Conservation (phyloP, 2,329 filamentous ascomycete species). For the Nemania sp. region DNA sequence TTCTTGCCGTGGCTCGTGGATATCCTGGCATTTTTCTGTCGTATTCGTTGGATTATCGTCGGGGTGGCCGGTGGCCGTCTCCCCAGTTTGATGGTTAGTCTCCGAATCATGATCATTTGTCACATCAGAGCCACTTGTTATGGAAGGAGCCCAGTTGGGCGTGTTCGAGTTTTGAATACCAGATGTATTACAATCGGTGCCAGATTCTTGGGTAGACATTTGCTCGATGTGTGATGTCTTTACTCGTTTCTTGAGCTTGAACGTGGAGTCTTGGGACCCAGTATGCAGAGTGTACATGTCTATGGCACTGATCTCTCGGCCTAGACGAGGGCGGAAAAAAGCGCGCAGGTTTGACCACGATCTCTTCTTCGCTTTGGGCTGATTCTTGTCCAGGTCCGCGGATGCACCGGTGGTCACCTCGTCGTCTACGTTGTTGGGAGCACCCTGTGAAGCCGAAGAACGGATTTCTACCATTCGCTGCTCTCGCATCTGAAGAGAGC, state of each 20-base stretch:
- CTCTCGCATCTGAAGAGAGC: slow-evolving; percentile 24
- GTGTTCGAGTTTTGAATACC: neutral
- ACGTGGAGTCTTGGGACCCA: slow-evolving; percentile 13
- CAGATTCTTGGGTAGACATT: neutral
- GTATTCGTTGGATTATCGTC: neutral
- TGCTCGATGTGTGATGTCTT: slow-evolving; percentile 9
- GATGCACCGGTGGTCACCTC: neutral
- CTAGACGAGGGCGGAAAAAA: slow-evolving; percentile 14
- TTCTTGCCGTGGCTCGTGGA: neutral
- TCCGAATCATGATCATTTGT: slow-evolving; percentile 3
- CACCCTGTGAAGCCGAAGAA: neutral
- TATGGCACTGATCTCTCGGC: slow-evolving; percentile 1
- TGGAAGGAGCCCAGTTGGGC: neutral
- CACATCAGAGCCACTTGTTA: neutral
- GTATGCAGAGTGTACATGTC: slow-evolving; percentile 10
- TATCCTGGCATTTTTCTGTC: neutral
- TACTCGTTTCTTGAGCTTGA: slow-evolving; percentile 11
- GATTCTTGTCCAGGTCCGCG: neutral
- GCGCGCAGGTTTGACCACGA: slow-evolving; percentile 26
- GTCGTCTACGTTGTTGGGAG: slow-evolving; percentile 9
- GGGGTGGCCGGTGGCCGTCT: slow-evolving; percentile 12
- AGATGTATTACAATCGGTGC: neutral
- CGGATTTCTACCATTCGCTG: neutral
- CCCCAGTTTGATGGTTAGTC: slow-evolving; percentile 2
- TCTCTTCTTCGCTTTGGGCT: slow-evolving; percentile 19